Conservation (phyloP, 2,329 filamentous ascomycete genomes). For the Trichoderma sp. region DNA sequence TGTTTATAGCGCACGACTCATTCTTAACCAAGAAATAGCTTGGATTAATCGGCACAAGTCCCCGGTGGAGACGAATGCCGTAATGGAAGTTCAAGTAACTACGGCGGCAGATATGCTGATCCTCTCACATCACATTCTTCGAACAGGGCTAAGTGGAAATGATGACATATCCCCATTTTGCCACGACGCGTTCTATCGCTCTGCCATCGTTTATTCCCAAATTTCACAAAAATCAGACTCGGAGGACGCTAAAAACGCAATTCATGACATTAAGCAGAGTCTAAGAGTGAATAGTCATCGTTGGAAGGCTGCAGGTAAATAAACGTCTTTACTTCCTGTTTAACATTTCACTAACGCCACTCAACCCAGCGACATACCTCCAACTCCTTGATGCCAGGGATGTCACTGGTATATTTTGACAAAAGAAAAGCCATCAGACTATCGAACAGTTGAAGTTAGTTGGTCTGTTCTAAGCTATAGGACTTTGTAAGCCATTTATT, state of each 20-base stretch:
- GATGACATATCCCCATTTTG: neutral
- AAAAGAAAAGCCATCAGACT: no score
- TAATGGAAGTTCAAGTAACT: neutral
- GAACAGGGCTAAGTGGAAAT: neutral
- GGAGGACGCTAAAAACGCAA: neutral
- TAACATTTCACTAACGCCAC: no score
- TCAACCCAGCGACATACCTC: no score
- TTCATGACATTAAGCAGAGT: no score
- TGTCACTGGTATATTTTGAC: no score
- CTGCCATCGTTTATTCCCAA: neutral
- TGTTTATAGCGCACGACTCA: neutral
- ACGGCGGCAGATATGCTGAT: neutral
- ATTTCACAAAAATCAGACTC: neutral
- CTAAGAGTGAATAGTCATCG: no score
- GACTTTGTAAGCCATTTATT: no score
- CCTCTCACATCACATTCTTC: neutral
- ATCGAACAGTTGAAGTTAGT: no score
- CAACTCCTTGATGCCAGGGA: no score
- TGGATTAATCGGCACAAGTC: neutral
- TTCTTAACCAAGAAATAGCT: neutral
- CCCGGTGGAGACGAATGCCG: neutral
- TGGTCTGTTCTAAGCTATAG: no score
- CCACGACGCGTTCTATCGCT: neutral
- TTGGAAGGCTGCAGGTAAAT: no score
- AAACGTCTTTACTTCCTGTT: no score